Percentiles rank a stretch among this genome's conserved stretches.
phyloP scores from a whole-genome alignment of 225 moss, liverwort and hornwort genomes.

The Pleurozium schreberi region DNA sequence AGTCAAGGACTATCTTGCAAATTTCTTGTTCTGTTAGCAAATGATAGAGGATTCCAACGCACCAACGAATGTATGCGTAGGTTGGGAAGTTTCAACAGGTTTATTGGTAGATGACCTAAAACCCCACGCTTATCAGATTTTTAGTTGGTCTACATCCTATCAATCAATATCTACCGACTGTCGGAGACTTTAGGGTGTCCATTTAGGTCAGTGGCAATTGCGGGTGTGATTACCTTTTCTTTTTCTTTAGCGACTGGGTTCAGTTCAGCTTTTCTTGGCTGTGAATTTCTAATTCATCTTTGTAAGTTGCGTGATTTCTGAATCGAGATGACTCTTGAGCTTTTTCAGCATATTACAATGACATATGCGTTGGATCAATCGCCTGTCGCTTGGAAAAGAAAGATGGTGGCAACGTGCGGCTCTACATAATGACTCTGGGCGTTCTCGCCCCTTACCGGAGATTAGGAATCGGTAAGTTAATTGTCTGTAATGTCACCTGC shows the following conservation, averaged over 20 bases:
- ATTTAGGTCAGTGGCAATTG: neutral
- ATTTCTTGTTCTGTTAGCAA: neutral
- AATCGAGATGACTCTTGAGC: neutral
- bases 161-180: neutral
- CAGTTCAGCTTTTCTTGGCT: neutral
- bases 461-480: slow-evolving; percentile 67
- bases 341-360: slow-evolving; percentile 76
- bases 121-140: neutral
- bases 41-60: neutral
- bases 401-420: slow-evolving; percentile 56
- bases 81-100: neutral
- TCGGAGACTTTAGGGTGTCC: neutral
- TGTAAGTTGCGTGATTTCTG: neutral
- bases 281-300: neutral
- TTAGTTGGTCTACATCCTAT: neutral
- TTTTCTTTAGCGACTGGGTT: neutral
- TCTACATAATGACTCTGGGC: slow-evolving; percentile 96
- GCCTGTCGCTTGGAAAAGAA: slow-evolving; percentile 95
- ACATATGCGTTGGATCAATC: slow-evolving; percentile 92
- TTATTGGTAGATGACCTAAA: neutral
- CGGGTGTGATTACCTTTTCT: neutral
- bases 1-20: neutral
- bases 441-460: slow-evolving; percentile 87
- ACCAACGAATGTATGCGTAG: neutral
- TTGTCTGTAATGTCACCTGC: neutral